Evolutionary conservation across 371 early-diverging fungal genomes (phyloP).

Genomic region (Zychaea mexicana): DNA sequence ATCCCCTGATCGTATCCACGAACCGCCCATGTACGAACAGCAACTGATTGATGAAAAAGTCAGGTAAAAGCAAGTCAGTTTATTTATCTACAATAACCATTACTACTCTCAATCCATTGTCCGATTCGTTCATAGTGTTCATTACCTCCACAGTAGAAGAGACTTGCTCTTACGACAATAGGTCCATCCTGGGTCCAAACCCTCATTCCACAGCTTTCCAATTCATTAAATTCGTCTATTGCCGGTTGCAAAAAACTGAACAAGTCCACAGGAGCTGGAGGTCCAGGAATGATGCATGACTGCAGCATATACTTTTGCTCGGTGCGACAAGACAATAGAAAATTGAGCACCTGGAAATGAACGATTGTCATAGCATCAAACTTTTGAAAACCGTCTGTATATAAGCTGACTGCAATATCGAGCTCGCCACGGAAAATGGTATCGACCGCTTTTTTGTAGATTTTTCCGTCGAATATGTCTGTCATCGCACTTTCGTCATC

Average conservation of each 20-base stretch:
- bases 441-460: background rate
- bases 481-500: too few relatives aligned
- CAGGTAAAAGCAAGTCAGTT: too few relatives aligned
- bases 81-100: too few relatives aligned
- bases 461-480: background rate
- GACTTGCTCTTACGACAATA: background rate
- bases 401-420: background rate
- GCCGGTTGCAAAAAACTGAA: background rate
- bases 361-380: background rate
- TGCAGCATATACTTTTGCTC: conserved; percentile 1
- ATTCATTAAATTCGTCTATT: background rate
- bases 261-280: background rate
- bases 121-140: too few relatives aligned
- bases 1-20: too few relatives aligned
- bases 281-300: background rate
- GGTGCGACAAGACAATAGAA: background rate
- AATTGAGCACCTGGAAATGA: background rate
- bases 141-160: background rate
- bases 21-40: too few relatives aligned
- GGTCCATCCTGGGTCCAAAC: background rate
- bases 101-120: too few relatives aligned
- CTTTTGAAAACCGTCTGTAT: background rate
- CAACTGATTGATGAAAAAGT: too few relatives aligned
- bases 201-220: background rate
- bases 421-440: background rate